A percentile compares a stretch with the other conserved stretches of the same genome.
These are phyloP conservation scores for Annulohypoxylon stygium DNA, from an alignment of 495 filamentous ascomycete species.

Conservation along the genomic window DNA sequence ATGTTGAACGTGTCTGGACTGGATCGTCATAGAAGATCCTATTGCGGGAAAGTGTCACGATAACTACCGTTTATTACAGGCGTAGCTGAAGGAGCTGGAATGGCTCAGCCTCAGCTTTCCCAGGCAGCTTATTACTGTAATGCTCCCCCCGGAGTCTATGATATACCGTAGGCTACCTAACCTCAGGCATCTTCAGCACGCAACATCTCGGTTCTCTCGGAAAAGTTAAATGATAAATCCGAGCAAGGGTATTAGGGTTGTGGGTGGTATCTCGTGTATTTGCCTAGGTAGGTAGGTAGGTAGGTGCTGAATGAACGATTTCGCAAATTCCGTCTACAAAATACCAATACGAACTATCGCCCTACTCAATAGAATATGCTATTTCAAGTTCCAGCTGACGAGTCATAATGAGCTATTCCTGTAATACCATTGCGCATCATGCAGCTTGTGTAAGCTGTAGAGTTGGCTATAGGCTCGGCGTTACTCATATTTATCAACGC, in stretches of 20 bases:
- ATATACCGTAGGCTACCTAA: slow-evolving; percentile 1
- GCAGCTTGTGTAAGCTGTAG: background rate
- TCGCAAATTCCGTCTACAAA: background rate
- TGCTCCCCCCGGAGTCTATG: background rate
- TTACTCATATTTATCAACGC: background rate
- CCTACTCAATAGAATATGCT: background rate
- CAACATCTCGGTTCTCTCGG: slow-evolving; percentile 3
- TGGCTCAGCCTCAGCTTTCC: slow-evolving; percentile 4
- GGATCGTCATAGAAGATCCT: background rate
- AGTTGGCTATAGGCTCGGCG: background rate
- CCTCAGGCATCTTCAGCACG: background rate
- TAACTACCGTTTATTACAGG: background rate
- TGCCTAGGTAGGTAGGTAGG: background rate
- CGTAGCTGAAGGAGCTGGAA: slow-evolving; percentile 14
- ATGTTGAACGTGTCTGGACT: background rate
- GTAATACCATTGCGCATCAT: background rate
- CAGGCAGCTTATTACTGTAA: slow-evolving; percentile 5
- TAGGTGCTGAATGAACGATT: background rate
- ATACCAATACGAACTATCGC: background rate
- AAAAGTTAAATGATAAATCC: slow-evolving; percentile 9
- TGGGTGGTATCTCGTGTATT: background rate
- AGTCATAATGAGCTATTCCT: background rate
- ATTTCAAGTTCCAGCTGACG: background rate
- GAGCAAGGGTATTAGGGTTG: background rate
- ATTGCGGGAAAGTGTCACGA: background rate